Evolutionary conservation across 2,329 filamentous ascomycete genomes (phyloP), one percentile per base, ranked within the genome.

Genomic region (Microthyrium microscopicum): DNA sequence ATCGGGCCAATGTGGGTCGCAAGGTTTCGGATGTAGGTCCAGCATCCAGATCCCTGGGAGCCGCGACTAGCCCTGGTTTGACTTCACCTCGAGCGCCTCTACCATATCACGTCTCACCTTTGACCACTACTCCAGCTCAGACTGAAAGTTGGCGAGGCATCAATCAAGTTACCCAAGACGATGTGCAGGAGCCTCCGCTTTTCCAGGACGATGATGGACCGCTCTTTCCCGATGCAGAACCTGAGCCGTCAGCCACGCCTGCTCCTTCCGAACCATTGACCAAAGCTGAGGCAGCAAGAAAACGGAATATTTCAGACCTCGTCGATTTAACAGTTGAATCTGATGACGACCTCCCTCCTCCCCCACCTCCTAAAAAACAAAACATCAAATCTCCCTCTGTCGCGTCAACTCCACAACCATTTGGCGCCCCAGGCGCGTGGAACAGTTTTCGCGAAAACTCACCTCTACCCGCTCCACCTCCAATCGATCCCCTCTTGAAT

Each of bases 221-320:
- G n/a, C n/a, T n/a, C n/a, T n/a, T n/a, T n/a, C n/a, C n/a, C n/a
- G n/a, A n/a, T n/a, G n/a, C n/a, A n/a, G n/a, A n/a, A n/a, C n/a
- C n/a, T n/a, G n/a, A n/a, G 15, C 27, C 27, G 27, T 9, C 16
- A 11, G 27, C 11, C 15, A 29, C 15, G 16, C 27, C 11, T 11
- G 9, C 27, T 29, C 27, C 27, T 29, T 25, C 20, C 7, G 30
- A 37, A 15, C 57, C 59, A 20, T 52, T 53, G 4, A 57, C 64
- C 40, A 71, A 70, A 42, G 64, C 63, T 44, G 62, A 67, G 43
- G 58, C 58, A 34, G 66, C 68, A n/a, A 54, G 63, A 18, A 72
- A 71, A 44, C 57, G 65, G 16, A 61, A 55, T 5, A 63, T 71
- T 40, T 58, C 52, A 18, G 66, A 70, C 19, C 49, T 72, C 26